These are phyloP conservation scores for Thelonectria blattea DNA, from an alignment of 2,329 filamentous ascomycete genomes.

Conservation along the genomic window DNA sequence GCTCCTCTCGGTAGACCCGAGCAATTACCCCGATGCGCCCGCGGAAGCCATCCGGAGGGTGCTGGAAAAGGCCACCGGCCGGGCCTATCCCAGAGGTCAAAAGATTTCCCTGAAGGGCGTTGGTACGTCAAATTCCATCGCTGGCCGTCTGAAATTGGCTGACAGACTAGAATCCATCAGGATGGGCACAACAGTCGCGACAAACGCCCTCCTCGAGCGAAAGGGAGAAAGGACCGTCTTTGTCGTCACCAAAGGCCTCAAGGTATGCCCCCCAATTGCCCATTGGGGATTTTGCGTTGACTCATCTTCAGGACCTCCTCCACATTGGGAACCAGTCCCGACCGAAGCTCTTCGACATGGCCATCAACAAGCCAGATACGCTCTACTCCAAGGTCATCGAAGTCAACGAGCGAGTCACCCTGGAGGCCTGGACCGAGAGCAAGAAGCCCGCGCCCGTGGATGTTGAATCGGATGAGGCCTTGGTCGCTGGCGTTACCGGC, in stretches of 20 bases:
- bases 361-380: conserved; percentile 83
- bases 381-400: conserved; percentile 84
- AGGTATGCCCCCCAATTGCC: neutral
- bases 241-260: conserved; percentile 85
- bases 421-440: conserved; percentile 84
- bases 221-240: conserved; percentile 88
- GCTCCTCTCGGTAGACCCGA: conserved; percentile 84
- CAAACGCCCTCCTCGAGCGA: conserved; percentile 85
- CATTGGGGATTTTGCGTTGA: neutral
- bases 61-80: conserved; percentile 74
- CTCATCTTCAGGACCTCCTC: conserved; percentile 68
- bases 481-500: conserved; percentile 67
- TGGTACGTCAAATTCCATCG: neutral
- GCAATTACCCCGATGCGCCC: conserved; percentile 87
- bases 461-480: conserved; percentile 45
- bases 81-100: conserved; percentile 77
- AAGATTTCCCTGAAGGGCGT: conserved; percentile 52
- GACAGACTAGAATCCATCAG: conserved; percentile 83
- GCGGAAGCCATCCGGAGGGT: conserved; percentile 89
- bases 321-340: conserved; percentile 88
- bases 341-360: conserved; percentile 87
- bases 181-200: conserved; percentile 94
- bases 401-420: conserved; percentile 84
- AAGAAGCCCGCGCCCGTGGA: conserved; percentile 55
- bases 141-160: conserved; percentile 54